Percentiles rank a stretch among this genome's conserved stretches.
phyloP scores from a whole-genome alignment of 1,284 basidiomycete species.

The Mrakiaceae sp. region DNA sequence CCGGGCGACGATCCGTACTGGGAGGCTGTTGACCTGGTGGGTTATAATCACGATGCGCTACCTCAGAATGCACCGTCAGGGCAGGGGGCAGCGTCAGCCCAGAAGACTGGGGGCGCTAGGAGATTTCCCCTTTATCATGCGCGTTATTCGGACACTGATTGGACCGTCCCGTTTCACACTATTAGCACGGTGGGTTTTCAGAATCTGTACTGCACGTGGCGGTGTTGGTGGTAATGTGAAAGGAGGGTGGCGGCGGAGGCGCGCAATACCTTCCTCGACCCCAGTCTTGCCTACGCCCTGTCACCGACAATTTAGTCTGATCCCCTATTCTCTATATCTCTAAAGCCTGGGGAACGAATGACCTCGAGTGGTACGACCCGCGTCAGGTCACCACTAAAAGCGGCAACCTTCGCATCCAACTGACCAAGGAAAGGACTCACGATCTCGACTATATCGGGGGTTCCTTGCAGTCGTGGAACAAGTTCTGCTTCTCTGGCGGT shows the following conservation, averaged over 20 bases:
- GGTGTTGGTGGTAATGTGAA: too few species aligned
- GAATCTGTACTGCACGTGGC: background rate
- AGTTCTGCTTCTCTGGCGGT: slow-evolving; percentile 89
- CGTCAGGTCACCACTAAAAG: slow-evolving; percentile 61
- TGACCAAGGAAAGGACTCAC: slow-evolving; percentile 55
- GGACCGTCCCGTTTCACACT: background rate
- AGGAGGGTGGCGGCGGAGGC: background rate
- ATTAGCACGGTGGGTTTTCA: background rate
- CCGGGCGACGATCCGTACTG: slow-evolving; percentile 40
- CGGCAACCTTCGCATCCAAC: slow-evolving; percentile 69
- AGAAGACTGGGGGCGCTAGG: too few species aligned
- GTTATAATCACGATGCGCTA: background rate
- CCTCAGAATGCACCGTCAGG: background rate
- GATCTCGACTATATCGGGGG: slow-evolving; percentile 60
- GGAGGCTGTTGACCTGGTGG: slow-evolving; percentile 26
- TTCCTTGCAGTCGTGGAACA: slow-evolving; percentile 71
- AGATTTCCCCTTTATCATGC: too few species aligned
- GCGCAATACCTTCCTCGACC: slow-evolving; percentile 21
- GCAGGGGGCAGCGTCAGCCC: too few species aligned
- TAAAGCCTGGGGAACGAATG: slow-evolving; percentile 34
- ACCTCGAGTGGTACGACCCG: slow-evolving; percentile 73
- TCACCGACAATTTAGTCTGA: background rate
- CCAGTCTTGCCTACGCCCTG: slow-evolving; percentile 14
- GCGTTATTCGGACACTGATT: background rate
- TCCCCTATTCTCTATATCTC: background rate